Evolutionary conservation across 345 rosid genomes (phyloP), one percentile per base, ranked within the genome.

Genomic region (Linum usitatissimum): DNA sequence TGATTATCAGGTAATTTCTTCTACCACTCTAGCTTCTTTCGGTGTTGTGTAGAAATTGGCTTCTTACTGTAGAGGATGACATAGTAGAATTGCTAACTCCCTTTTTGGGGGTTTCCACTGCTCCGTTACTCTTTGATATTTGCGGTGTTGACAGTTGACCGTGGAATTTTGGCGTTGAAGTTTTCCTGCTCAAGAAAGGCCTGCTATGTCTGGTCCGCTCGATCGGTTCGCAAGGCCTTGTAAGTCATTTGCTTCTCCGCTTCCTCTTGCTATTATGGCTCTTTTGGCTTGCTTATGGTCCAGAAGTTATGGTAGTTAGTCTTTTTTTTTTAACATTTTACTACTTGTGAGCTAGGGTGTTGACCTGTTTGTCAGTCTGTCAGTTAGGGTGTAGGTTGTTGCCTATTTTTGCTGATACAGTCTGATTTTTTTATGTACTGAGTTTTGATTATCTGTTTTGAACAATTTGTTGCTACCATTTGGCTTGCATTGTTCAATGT

Each of bases 171-270:
- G 63, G 59, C 40, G 58, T 13, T 28, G 60, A 62, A 17, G 30
- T 56, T 20, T 62, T 55, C 0, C 12, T 38, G 40, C 57, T 38
- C 17, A 1, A 18, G 30, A 48, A 57, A 68, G 59, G 66, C 38
- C 10, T 28, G 75, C 71, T 71, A 92, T 93, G 99, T 93, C 99
- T 61, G 97, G 97, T 45, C 96, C 91, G 1, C 86, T 90, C 55
- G 99, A 93, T 84, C 94, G 94, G 23, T 87, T 90, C 68, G 96
- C 97, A 6, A 78, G 86, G 66, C 98, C 98, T 72, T 88, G 98
- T 91, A 76, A 88, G 98, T 86, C 9, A 9, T 55, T 55, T 38
- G 53, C 56, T 71, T 60, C 55, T 5, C 55, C 30, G 7, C 34
- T 38, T 18, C 30, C 30, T 18, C 20, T 55, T 13, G 18, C 9